phyloP scores from a whole-genome alignment of 2,329 filamentous ascomycete genomes.

The Xylariaceae sp. region DNA sequence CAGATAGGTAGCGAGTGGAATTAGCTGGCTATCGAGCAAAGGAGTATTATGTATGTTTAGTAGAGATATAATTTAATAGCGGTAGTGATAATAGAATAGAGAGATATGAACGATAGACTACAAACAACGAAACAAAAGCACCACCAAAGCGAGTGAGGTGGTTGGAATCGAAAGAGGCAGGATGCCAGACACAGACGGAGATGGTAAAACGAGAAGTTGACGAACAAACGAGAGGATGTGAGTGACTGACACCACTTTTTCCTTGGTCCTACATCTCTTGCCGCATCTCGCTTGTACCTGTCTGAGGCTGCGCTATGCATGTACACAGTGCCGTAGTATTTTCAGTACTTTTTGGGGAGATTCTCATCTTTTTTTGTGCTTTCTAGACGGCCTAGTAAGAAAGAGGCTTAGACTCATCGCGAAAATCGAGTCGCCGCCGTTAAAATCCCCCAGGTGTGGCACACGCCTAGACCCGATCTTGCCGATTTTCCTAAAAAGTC shows the following conservation, averaged over 20 bases:
- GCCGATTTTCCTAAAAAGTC: too few species aligned
- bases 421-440: too few species aligned
- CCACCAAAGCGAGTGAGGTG: slow-evolving; percentile 59
- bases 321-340: too few species aligned
- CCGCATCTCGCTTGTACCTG: too few species aligned
- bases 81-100: background rate
- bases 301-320: too few species aligned
- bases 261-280: too few species aligned
- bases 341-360: too few species aligned
- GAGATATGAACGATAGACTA: slow-evolving; percentile 26
- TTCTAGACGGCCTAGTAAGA: too few species aligned
- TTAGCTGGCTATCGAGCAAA: background rate
- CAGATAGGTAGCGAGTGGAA: background rate
- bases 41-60: slow-evolving; percentile 12
- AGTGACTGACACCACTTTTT: slow-evolving; percentile 1
- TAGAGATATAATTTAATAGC: background rate
- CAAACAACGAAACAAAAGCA: slow-evolving; percentile 31
- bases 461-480: too few species aligned
- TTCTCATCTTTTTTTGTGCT: too few species aligned
- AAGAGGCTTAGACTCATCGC: too few species aligned
- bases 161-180: slow-evolving; percentile 23
- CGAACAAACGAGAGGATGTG: background rate
- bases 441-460: too few species aligned
- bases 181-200: slow-evolving; percentile 13
- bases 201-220: slow-evolving; percentile 12